Conservation (phyloP, 1,284 basidiomycete species). For the Paramarasmius palmivorus region DNA sequence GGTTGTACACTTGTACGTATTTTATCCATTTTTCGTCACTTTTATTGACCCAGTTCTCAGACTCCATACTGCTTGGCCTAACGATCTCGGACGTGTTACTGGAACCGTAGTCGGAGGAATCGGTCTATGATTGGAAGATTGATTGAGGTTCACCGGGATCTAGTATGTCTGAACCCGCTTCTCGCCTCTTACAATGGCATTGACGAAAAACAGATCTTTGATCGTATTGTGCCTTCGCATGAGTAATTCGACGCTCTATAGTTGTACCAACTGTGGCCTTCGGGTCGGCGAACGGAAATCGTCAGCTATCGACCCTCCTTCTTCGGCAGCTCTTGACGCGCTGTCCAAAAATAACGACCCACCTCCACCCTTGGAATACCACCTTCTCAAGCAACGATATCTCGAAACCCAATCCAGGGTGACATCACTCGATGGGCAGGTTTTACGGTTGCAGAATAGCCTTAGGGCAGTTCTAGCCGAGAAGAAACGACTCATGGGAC, state of each 20-base stretch:
- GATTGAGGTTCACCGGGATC: no score
- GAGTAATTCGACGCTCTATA: neutral
- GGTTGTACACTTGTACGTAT: no score
- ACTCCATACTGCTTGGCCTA: no score
- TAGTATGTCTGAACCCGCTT: no score
- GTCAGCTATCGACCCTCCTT: neutral
- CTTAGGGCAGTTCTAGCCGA: neutral
- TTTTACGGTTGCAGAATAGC: neutral
- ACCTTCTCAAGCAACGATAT: neutral
- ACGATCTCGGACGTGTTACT: no score
- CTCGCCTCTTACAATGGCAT: no score
- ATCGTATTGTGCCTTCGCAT: no score
- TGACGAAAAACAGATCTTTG: no score
- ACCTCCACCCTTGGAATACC: constrained; percentile 4
- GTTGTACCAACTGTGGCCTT: neutral
- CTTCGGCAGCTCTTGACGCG: neutral
- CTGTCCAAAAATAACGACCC: constrained; percentile 1
- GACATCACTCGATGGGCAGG: neutral
- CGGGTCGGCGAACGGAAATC: neutral
- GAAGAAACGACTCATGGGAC: neutral
- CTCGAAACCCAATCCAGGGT: neutral
- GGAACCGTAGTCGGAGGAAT: no score
- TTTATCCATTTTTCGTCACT: no score
- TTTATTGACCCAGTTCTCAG: no score
- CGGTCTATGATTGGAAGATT: no score